Conservation (phyloP, 495 filamentous ascomycete species). For the Wilcoxina mikolae region DNA sequence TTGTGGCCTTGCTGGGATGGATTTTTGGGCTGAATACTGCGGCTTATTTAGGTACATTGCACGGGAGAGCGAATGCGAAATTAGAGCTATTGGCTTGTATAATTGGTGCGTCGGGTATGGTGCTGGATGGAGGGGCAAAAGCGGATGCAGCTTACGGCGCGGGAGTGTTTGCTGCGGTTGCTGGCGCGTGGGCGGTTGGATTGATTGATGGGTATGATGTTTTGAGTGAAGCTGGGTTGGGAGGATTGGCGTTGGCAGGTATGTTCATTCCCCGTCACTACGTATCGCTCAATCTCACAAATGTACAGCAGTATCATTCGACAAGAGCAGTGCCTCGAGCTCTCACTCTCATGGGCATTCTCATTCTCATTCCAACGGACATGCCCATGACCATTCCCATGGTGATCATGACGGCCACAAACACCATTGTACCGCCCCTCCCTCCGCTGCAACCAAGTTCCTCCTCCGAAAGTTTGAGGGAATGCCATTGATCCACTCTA, state of each 20-base stretch:
- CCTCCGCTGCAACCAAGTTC: slow-evolving; percentile 25
- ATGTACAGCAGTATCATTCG: slow-evolving; percentile 11
- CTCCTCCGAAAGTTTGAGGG: slow-evolving; percentile 39
- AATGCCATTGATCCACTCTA: slow-evolving; percentile 66
- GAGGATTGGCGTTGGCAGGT: slow-evolving; percentile 15
- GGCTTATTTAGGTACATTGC: not conserved
- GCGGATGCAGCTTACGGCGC: slow-evolving; percentile 13
- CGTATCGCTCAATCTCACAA: not conserved
- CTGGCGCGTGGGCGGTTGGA: slow-evolving; percentile 10
- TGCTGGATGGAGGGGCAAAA: slow-evolving; percentile 16
- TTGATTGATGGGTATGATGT: slow-evolving; percentile 6
- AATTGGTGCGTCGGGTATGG: slow-evolving; percentile 14
- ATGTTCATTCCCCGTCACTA: not conserved
- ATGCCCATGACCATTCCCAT: slow-evolving; percentile 32
- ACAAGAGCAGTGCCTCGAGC: not conserved
- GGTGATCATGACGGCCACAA: slow-evolving; percentile 8
- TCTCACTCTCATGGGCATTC: slow-evolving; percentile 23
- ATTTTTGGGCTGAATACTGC: not conserved
- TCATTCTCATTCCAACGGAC: slow-evolving; percentile 28
- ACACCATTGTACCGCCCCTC: slow-evolving; percentile 5
- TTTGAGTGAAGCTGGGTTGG: slow-evolving; percentile 12
- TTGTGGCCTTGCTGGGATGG: slow-evolving; percentile 13
- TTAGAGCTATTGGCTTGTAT: not conserved
- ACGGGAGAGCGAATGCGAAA: not conserved
- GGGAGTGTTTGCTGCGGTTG: slow-evolving; percentile 10